These are phyloP conservation scores for Ampelocalamus luodianensis DNA, from an alignment of 176 grass and related monocot species.

Conservation along the genomic window DNA sequence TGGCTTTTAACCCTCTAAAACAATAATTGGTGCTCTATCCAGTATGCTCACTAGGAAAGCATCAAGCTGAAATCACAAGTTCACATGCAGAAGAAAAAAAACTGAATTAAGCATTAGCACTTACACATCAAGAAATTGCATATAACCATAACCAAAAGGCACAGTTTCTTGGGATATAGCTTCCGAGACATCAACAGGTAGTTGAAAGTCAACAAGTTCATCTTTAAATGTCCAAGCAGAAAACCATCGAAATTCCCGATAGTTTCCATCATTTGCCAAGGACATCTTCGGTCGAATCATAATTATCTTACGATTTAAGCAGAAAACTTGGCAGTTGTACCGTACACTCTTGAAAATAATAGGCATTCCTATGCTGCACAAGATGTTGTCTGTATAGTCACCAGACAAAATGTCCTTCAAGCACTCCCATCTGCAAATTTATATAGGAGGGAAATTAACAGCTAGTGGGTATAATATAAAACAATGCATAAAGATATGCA, in stretches of 20 bases:
- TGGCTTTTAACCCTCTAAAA: neutral
- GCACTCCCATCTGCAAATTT: conserved; percentile 86
- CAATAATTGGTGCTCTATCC: neutral
- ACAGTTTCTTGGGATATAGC: conserved; percentile 64
- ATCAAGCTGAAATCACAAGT: conserved; percentile 27
- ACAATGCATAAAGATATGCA: neutral
- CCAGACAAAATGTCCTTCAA: conserved; percentile 78
- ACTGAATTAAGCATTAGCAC: conserved; percentile 46
- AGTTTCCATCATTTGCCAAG: conserved; percentile 97
- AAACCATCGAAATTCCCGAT: conserved; percentile 96
- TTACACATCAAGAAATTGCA: conserved; percentile 90
- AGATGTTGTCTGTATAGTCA: conserved; percentile 73
- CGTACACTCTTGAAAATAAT: conserved; percentile 83
- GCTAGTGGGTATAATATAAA: neutral
- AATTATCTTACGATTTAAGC: conserved; percentile 82
- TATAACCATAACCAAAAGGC: conserved; percentile 89
- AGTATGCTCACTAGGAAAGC: neutral
- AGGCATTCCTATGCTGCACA: conserved; percentile 98
- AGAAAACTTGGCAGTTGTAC: conserved; percentile 97
- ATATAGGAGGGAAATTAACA: neutral
- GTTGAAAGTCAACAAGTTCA: conserved; percentile 70
- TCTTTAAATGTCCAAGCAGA: conserved; percentile 90
- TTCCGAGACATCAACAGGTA: conserved; percentile 76
- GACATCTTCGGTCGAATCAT: conserved; percentile 95
- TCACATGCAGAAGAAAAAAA: neutral